Evolutionary conservation across 2,329 filamentous ascomycete species (phyloP), one percentile per base, ranked within the genome.

Genomic region (Diaporthe sp.): DNA sequence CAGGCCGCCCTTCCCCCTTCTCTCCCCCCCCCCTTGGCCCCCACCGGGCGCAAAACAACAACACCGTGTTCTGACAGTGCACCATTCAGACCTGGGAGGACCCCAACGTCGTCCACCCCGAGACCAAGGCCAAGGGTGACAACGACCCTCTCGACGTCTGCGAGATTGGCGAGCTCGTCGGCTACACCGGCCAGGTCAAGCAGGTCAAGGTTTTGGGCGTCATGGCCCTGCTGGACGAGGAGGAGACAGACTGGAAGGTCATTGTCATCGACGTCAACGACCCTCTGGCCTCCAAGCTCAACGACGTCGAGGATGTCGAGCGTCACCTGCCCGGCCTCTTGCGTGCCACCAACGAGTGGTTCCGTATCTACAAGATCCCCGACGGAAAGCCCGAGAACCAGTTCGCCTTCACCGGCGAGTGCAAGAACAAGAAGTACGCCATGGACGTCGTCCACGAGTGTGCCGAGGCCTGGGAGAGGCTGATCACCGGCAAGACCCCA

Each of bases 291-390:
- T 87, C 94, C 83, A 98, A 98, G 92, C 94, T 99, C 84, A 96
- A 99, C 88, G 96, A 98, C 85, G 93, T 98, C 77, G 97, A 98
- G 91, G 97, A 99, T 84, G 97, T 99, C 80, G 97, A 99, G 92
- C 93, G 96, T 83, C 97, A 98, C 89, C 93, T 99, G 74, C 97
- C 97, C 76, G 97, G 97, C 81, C 94, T 99, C 75, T 91, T 99
- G 85, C 94, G 97, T 80, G 97, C 97, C 83, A 98, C 96, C 84
- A 99, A 99, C 84, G 97, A 99, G 90, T 99, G 97, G 97, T 99
- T 99, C 95, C 95, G 97, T 86, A 99, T 99, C 92, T 99, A 99
- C 94, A 99, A 99, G 92, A 99, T 99, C 87, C 97, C 97, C 84
- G 97, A 99, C 84, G 97, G 97, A 90, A 99, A 99, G 95, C 96